Percentiles rank a stretch among this genome's conserved stretches.
Evolutionary conservation across 2,329 filamentous ascomycete species (phyloP).

Genomic region (Lomentospora prolificans): DNA sequence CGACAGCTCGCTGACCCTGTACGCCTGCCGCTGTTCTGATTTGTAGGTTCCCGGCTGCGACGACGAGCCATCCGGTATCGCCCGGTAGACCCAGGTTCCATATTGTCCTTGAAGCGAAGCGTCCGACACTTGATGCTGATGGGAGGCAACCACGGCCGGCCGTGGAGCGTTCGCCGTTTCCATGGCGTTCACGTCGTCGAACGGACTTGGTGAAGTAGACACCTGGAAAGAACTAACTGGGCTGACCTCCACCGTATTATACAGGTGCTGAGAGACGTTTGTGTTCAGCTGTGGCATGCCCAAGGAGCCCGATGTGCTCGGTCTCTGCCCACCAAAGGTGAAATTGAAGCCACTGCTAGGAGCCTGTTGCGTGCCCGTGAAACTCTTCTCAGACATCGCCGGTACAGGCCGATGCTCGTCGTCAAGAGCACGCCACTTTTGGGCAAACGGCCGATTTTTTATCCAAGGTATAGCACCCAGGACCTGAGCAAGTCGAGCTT

Average conservation of each 20-base stretch:
- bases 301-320: neutral
- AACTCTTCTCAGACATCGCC: slow-evolving; percentile 16
- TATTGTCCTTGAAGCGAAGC: neutral
- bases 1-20: slow-evolving; percentile 41
- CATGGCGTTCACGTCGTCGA: neutral
- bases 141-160: slow-evolving; percentile 1
- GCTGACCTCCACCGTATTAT: neutral
- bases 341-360: neutral
- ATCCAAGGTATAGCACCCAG: slow-evolving; percentile 15
- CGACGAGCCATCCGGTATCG: slow-evolving; percentile 9
- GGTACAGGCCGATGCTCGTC: slow-evolving; percentile 12
- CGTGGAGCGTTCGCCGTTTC: neutral
- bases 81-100: neutral
- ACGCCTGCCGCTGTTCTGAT: slow-evolving; percentile 22
- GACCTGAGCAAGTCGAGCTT: slow-evolving; percentile 9
- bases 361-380: neutral
- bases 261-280: neutral
- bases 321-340: neutral
- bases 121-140: neutral
- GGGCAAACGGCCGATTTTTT: slow-evolving; percentile 10
- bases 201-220: neutral
- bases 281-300: slow-evolving; percentile 1
- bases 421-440: slow-evolving; percentile 10
- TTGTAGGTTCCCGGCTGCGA: slow-evolving; percentile 21
- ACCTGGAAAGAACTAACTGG: neutral